phyloP scores from a whole-genome alignment of 148 eudicot genomes.

The Rhododendron mucronatum region DNA sequence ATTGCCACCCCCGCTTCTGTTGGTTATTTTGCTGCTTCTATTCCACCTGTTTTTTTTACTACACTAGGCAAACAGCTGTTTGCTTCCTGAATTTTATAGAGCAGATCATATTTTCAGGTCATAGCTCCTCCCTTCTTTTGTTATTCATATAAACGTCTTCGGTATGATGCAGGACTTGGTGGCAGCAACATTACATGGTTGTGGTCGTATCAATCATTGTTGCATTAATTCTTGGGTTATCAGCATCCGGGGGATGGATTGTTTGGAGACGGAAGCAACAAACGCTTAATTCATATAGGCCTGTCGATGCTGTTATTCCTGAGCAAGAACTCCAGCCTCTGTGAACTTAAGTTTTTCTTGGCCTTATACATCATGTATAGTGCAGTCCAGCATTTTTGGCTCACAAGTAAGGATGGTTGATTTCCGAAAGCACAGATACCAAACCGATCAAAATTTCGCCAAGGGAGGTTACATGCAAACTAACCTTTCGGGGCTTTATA shows the following conservation, averaged over 20 bases:
- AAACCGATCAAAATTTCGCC: neutral
- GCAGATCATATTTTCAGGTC: neutral
- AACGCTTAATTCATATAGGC: conserved; percentile 48
- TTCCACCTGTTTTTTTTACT: neutral
- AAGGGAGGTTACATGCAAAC: neutral
- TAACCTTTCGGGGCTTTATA: neutral
- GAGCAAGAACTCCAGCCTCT: conserved; percentile 93
- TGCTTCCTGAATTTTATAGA: neutral
- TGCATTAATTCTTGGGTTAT: conserved; percentile 41
- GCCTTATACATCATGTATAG: neutral
- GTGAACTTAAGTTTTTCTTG: conserved; percentile 13
- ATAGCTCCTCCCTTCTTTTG: neutral
- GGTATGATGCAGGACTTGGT: conserved; percentile 58
- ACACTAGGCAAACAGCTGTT: neutral
- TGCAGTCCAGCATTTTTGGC: conserved; percentile 5
- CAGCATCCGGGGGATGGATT: conserved; percentile 52
- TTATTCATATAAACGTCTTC: neutral
- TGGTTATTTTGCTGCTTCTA: neutral
- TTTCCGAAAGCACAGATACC: neutral
- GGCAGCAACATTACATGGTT: conserved; percentile 53
- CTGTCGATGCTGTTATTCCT: conserved; percentile 46
- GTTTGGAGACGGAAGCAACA: conserved; percentile 58
- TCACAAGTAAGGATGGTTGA: neutral
- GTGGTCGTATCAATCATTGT: conserved; percentile 38
- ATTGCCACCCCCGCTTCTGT: neutral